Evolutionary conservation across 306 rosid genomes (phyloP).

Genomic region (Vigna mungo): DNA sequence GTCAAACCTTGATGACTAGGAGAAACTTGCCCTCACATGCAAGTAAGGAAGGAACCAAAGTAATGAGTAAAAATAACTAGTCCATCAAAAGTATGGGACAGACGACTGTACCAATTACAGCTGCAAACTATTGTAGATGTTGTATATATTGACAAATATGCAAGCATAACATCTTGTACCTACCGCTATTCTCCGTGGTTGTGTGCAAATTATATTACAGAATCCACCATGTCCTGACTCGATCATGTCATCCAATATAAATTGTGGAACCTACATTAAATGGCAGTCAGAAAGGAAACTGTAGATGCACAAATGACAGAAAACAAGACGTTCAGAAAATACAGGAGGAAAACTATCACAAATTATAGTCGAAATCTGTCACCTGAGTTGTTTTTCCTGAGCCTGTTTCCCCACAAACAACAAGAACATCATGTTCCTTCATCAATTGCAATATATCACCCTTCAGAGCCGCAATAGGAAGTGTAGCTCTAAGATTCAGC

Average conservation of each 20-base stretch:
- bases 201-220: conserved; percentile 91
- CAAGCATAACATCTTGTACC: conserved; percentile 46
- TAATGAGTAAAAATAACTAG: conserved; percentile 7
- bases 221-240: conserved; percentile 78
- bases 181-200: conserved; percentile 98
- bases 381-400: conserved; percentile 99
- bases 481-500: conserved; percentile 80
- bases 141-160: conserved; percentile 13
- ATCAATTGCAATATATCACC: conserved; percentile 76
- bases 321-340: neutral
- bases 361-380: conserved; percentile 33
- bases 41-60: conserved; percentile 18
- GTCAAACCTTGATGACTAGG: neutral
- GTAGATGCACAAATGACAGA: conserved; percentile 4
- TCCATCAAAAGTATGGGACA: neutral
- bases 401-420: conserved; percentile 99
- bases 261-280: conserved; percentile 86
- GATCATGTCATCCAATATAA: conserved; percentile 92
- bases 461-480: conserved; percentile 77
- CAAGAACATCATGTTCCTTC: conserved; percentile 75
- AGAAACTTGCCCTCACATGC: conserved; percentile 11
- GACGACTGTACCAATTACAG: conserved; percentile 8
- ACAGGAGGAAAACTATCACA: conserved; percentile 20
- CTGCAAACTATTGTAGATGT: conserved; percentile 33
- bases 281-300: conserved; percentile 30